Conservation (phyloP, 192 early-diverging fungal species). For the Mortierella hygrophila region DNA sequence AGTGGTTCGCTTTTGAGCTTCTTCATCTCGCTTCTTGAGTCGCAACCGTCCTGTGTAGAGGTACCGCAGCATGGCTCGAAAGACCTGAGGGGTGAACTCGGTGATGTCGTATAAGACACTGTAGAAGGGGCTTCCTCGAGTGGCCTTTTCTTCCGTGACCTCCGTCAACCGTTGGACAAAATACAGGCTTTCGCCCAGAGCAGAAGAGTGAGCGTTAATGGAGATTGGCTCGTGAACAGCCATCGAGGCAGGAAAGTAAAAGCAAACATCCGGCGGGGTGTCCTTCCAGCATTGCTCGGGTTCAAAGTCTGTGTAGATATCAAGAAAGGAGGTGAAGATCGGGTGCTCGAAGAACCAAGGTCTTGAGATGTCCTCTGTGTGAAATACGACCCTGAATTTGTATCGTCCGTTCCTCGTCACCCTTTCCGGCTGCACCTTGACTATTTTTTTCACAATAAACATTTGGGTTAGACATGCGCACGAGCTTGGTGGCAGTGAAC, state of each 20-base stretch:
- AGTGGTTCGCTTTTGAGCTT: background rate
- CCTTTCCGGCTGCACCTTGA: slow-evolving; percentile 23
- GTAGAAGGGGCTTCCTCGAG: background rate
- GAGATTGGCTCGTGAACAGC: background rate
- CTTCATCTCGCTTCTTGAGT: background rate
- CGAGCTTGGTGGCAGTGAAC: background rate
- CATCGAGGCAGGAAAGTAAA: slow-evolving; percentile 21
- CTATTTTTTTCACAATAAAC: background rate
- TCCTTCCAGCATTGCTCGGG: background rate
- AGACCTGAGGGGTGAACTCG: slow-evolving; percentile 32
- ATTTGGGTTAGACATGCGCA: background rate
- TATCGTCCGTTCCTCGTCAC: slow-evolving; percentile 23
- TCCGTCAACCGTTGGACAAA: slow-evolving; percentile 23
- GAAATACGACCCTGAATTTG: slow-evolving; percentile 32
- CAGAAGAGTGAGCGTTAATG: slow-evolving; percentile 32
- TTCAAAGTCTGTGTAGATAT: slow-evolving; percentile 33
- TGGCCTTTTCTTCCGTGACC: background rate
- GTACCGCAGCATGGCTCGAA: slow-evolving; percentile 37
- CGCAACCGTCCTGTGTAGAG: slow-evolving; percentile 26
- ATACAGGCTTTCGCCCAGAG: slow-evolving; percentile 9
- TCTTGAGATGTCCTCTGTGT: slow-evolving; percentile 28
- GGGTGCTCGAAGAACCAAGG: background rate
- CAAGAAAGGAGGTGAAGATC: slow-evolving; percentile 18
- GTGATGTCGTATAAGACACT: slow-evolving; percentile 15
- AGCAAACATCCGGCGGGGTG: slow-evolving; percentile 15